Evolutionary conservation across 306 rosid species (phyloP).

Genomic region (Adenanthera pavonina): DNA sequence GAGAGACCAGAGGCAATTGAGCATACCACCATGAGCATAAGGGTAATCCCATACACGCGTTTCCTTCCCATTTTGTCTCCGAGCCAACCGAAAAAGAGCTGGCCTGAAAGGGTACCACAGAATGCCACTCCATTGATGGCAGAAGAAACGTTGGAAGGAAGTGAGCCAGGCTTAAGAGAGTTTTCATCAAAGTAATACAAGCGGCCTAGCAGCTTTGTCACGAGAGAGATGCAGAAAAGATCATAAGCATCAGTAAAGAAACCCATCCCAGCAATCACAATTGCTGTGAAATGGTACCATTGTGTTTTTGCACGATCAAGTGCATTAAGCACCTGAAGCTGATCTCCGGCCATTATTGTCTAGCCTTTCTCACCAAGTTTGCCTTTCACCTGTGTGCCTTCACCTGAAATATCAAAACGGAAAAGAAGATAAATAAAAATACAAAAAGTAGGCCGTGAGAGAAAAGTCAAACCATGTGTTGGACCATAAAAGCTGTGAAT

Average conservation of each 20-base stretch:
- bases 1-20: constrained; percentile 85
- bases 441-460: not conserved
- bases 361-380: not conserved
- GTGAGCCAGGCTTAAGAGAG: constrained; percentile 55
- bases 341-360: constrained; percentile 58
- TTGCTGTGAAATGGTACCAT: constrained; percentile 92
- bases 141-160: constrained; percentile 73
- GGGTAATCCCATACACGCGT: constrained; percentile 85
- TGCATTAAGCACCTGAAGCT: constrained; percentile 68
- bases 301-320: constrained; percentile 89
- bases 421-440: not conserved
- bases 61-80: constrained; percentile 92
- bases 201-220: constrained; percentile 80
- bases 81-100: constrained; percentile 94
- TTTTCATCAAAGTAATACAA: constrained; percentile 62
- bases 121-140: constrained; percentile 90
- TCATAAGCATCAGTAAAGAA: constrained; percentile 92
- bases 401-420: constrained; percentile 20
- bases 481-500: constrained; percentile 18
- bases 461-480: constrained; percentile 1
- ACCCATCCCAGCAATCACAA: constrained; percentile 92
- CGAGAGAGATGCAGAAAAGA: constrained; percentile 89
- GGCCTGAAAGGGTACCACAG: constrained; percentile 85
- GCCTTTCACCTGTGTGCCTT: not conserved
- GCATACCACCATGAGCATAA: constrained; percentile 81